Evolutionary conservation across 2,329 filamentous ascomycete species (phyloP).

Genomic region (Diplodia seriata): DNA sequence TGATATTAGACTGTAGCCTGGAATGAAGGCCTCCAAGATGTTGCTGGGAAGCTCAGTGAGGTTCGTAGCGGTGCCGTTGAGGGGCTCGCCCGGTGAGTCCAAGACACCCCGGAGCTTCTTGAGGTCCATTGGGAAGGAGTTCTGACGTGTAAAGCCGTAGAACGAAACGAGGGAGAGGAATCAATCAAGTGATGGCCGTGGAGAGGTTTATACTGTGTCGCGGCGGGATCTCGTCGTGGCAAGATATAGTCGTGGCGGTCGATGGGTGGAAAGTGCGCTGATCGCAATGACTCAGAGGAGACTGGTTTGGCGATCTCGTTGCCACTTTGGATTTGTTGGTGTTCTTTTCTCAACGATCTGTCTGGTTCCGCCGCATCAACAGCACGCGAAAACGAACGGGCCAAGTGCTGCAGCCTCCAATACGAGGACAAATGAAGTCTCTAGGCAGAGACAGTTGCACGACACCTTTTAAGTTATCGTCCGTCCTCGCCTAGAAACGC

Average conservation of each 20-base stretch:
- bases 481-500: not conserved
- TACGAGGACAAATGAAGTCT: not conserved
- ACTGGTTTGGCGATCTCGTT: too few relatives aligned
- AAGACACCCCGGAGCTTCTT: slow-evolving; percentile 6
- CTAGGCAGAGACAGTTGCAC: not conserved
- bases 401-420: not conserved
- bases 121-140: not conserved
- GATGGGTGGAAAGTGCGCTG: not conserved
- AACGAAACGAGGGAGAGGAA: not conserved
- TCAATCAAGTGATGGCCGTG: not conserved
- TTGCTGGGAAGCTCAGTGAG: slow-evolving; percentile 51
- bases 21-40: slow-evolving; percentile 59
- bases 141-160: not conserved
- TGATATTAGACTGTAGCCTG: slow-evolving; percentile 58
- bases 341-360: not conserved
- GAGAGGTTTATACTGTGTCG: not conserved
- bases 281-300: not conserved
- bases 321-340: too few relatives aligned
- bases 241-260: not conserved
- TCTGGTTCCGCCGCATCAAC: not conserved
- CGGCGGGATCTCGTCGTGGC: not conserved
- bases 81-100: not conserved
- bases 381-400: not conserved
- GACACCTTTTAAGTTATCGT: not conserved
- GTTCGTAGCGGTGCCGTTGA: slow-evolving; percentile 34